Evolutionary conservation across 345 rosid species (phyloP).

Genomic region (Geranium brycei): DNA sequence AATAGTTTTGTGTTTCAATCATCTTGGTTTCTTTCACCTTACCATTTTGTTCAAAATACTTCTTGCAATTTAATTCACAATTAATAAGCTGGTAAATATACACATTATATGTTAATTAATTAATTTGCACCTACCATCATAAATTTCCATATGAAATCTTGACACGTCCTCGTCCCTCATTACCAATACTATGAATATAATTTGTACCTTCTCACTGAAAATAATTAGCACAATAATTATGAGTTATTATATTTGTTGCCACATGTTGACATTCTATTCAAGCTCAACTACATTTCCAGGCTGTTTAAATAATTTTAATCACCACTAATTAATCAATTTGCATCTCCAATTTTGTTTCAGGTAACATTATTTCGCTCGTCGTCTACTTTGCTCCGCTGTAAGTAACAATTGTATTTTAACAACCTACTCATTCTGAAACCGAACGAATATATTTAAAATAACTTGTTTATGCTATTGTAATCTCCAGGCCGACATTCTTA

Average conservation of each 20-base stretch:
- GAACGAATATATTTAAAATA: not conserved
- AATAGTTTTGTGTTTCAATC: too few species aligned
- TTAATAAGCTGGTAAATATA: too few species aligned
- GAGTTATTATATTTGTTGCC: too few species aligned
- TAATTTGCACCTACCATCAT: too few species aligned
- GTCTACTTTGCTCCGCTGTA: constrained; percentile 84
- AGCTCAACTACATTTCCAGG: not conserved
- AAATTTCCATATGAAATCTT: too few species aligned
- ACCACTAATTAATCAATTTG: not conserved
- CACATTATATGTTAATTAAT: too few species aligned
- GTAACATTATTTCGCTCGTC: constrained; percentile 55
- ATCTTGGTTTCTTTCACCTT: too few species aligned
- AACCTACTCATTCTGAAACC: too few species aligned
- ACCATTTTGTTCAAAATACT: too few species aligned
- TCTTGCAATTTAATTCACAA: too few species aligned
- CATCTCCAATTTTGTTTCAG: constrained; percentile 17
- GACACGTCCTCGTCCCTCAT: not conserved
- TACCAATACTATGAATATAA: not conserved
- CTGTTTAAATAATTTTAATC: not conserved
- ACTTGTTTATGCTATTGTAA: not conserved
- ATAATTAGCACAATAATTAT: not conserved
- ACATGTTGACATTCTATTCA: too few species aligned
- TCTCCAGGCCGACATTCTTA: constrained; percentile 61
- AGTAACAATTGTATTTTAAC: constrained; percentile 16
- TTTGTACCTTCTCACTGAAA: not conserved